A percentile compares a stretch with the other conserved stretches of the same genome.
Conservation (phyloP, 768 basidiomycete species). For the Lentinula edodes region DNA sequence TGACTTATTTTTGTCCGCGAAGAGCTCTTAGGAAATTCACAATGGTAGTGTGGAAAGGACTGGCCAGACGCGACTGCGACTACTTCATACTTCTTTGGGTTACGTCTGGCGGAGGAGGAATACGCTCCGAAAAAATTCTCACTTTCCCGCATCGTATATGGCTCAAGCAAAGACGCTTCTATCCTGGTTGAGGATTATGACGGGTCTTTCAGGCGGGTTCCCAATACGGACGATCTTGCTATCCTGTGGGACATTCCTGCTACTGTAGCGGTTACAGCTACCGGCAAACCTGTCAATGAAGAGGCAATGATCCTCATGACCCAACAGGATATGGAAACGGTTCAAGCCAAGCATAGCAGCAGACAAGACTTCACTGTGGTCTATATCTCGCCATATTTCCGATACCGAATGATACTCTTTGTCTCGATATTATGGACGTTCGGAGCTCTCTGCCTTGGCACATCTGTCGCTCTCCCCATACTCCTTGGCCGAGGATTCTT, state of each 20-base stretch:
- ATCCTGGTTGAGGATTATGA: constrained; percentile 24
- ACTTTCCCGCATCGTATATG: constrained; percentile 22
- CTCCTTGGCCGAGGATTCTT: constrained; percentile 74
- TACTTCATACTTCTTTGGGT: constrained; percentile 86
- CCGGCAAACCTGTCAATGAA: constrained; percentile 61
- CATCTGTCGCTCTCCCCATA: constrained; percentile 61
- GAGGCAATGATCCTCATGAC: constrained; percentile 50
- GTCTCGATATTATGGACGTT: constrained; percentile 64
- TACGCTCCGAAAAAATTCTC: constrained; percentile 38
- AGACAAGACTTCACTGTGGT: constrained; percentile 78
- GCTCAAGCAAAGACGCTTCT: constrained; percentile 10
- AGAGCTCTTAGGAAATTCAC: constrained; percentile 49
- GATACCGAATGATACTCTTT: constrained; percentile 67
- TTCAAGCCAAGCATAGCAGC: constrained; percentile 59
- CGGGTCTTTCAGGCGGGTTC: constrained; percentile 76
- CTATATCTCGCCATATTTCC: constrained; percentile 79
- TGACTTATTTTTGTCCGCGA: constrained; percentile 72
- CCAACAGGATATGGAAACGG: constrained; percentile 65
- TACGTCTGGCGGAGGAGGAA: constrained; percentile 59
- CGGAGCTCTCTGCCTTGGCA: constrained; percentile 53
- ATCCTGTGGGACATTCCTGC: constrained; percentile 75
- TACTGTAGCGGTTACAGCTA: constrained; percentile 61
- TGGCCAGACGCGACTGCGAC: constrained; percentile 58
- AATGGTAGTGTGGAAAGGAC: constrained; percentile 57
- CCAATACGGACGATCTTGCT: constrained; percentile 76